Evolutionary conservation across 352 stramenopile genomes (phyloP), one percentile per base, ranked within the genome.

Genomic region (Pythium oligandrum): DNA sequence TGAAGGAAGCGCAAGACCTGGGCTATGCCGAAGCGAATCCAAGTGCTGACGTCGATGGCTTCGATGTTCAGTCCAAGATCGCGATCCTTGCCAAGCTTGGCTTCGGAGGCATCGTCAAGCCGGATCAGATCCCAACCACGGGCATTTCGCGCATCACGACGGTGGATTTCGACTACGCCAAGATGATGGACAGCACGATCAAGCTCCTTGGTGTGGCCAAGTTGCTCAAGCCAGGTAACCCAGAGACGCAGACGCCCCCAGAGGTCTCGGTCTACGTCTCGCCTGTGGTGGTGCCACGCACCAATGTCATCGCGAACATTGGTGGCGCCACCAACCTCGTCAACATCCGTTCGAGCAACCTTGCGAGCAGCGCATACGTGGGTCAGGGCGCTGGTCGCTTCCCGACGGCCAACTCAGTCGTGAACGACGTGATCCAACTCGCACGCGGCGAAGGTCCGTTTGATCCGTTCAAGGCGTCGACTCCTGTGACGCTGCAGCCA

Each of bases 31-130:
- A 98, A 70, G 91, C 89, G 9, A 97, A 99, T 68, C 94, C 95
- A 1, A 98, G 93, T 43, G 93, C 91, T 6, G 95, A 98, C 67
- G 90, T 99, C 11, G 95, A 98, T 69, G 96, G 96, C 37, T 91
- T 93, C 66, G 95, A 98, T 64, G 95, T 98, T 38, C 89, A 95
- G 62, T 94, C 91, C 8, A 99, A 99, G 75, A 98, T 98, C 63
- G 83, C 90, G 44, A 90, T 99, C 45, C 71, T 98, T 33, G 87
- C 94, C 17, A 98, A 98, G 64, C 70, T 99, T 0, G 88, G 86
- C 31, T 98, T 98, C 68, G 95, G 93, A 26, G 77, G 79, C 17
- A 74, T 92, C n/a, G 87, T 99, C 10, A 69, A 81, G 48, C 72
- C 94, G 0, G 59, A 82, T 1, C 64, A 82, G n/a, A 95, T 98